These are phyloP conservation scores for Phytophthora fragariaefolia DNA, from an alignment of 352 stramenopile species.

Conservation along the genomic window DNA sequence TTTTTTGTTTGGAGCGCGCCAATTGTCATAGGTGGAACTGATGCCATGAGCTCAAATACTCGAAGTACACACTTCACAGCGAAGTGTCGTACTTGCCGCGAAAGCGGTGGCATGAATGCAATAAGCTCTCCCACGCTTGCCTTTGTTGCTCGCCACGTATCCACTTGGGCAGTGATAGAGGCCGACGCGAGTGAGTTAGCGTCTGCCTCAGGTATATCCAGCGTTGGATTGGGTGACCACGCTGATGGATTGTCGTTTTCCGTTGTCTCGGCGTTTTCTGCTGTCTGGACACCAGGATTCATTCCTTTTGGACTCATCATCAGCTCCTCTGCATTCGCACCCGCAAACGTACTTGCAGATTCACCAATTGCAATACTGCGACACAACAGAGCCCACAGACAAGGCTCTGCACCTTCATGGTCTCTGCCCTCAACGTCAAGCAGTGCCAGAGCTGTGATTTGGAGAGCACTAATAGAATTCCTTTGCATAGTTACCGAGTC, in stretches of 20 bases:
- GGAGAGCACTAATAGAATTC: constrained; percentile 51
- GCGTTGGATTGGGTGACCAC: constrained; percentile 23
- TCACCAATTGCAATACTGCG: constrained; percentile 83
- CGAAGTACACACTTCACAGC: constrained; percentile 79
- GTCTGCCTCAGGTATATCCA: constrained; percentile 35
- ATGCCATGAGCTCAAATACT: constrained; percentile 69
- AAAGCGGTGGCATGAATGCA: constrained; percentile 66
- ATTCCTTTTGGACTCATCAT: constrained; percentile 82
- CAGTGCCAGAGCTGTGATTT: constrained; percentile 64
- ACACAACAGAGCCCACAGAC: constrained; percentile 79
- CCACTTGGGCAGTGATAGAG: constrained; percentile 60
- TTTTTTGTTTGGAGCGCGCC: constrained; percentile 29
- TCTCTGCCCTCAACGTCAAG: constrained; percentile 73
- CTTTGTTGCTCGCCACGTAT: constrained; percentile 81
- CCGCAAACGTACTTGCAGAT: constrained; percentile 49
- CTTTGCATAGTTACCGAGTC: constrained; percentile 31
- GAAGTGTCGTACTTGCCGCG: constrained; percentile 79
- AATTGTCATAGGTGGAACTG: constrained; percentile 25
- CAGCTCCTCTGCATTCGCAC: constrained; percentile 41
- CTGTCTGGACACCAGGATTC: constrained; percentile 24
- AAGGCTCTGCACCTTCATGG: constrained; percentile 53
- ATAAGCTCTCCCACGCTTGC: constrained; percentile 66
- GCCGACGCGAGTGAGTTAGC: constrained; percentile 41
- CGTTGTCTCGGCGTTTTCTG: constrained; percentile 17
- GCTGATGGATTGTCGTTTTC: constrained; percentile 24